Evolutionary conservation across 306 rosid species (phyloP), one percentile per base, ranked within the genome.

Genomic region (Malus fusca): DNA sequence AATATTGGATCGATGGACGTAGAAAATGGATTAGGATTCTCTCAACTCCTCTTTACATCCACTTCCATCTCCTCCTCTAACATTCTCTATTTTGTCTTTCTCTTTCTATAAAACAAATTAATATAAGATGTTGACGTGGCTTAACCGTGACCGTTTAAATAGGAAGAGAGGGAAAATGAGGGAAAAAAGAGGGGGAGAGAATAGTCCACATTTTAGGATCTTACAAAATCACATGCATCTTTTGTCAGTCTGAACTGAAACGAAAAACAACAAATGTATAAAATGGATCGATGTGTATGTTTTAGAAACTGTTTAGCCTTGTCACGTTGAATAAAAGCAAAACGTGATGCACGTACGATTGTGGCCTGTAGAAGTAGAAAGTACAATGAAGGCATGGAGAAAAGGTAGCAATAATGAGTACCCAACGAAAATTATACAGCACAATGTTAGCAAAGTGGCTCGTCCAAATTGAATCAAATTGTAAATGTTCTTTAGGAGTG

Each of bases 341-440:
- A 73, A 44, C 79, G 75, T 73, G 82, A 58, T n/a, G 44, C 70
- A 65, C 8, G 40, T 51, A 66, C 68, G 78, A 46, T 3, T 15
- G 26, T 79, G 69, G 17, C 63, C 28, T 66, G 22, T 55, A 53
- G 8, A 64, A 25, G 33, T 23, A 14, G 55, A 40, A 53, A 75
- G 22, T 10, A 13, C 12, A 56, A 58, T 33, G 40, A 56, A 13
- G 26, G 60, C 14, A 51, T 11, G 46, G 33, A 19, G 25, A 69
- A 53, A 53, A 8, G 14, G 21, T 72, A 22, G 40, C 76, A 56
- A 72, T 22, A 22, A 72, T 58, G 40, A 52, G 23, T 35, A 21
- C 37, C 65, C 0, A 64, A 14, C 17, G 8, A 61, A 61, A 61
- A 14, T 11, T 4, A 56, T 5, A 17, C 15, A 13, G 19, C 53